Conservation (phyloP, 345 rosid species). For the Hypericum androsaemum region DNA sequence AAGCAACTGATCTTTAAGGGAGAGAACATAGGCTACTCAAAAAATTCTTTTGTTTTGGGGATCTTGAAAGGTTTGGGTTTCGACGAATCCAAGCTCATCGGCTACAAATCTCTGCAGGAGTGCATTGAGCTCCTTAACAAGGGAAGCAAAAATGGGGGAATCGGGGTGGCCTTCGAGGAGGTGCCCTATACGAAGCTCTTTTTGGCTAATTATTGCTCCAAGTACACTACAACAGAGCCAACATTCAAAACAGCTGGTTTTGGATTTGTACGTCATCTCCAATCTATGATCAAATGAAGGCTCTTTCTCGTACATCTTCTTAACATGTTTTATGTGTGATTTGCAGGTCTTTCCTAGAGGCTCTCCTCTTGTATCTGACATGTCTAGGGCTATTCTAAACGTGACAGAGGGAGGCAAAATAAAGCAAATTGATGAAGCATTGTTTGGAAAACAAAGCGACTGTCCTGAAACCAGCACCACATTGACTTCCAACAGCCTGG, state of each 20-base stretch:
- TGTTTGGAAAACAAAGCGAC: too few relatives aligned
- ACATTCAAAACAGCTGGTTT: slow-evolving; percentile 14
- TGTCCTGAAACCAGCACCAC: too few relatives aligned
- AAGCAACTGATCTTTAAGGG: slow-evolving; percentile 2
- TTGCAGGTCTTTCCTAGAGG: too few relatives aligned
- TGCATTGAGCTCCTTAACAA: slow-evolving; percentile 10
- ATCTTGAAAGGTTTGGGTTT: neutral
- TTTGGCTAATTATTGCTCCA: neutral
- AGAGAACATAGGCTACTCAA: slow-evolving; percentile 25
- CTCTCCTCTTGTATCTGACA: too few relatives aligned
- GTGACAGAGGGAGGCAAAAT: too few relatives aligned
- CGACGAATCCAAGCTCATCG: too few relatives aligned
- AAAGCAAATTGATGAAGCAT: too few relatives aligned
- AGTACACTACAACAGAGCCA: slow-evolving; percentile 6
- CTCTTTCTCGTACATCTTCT: too few relatives aligned
- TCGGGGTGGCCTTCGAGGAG: slow-evolving; percentile 14
- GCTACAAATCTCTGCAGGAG: neutral
- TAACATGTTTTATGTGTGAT: too few relatives aligned
- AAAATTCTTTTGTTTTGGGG: slow-evolving; percentile 17
- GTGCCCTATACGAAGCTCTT: slow-evolving; percentile 13
- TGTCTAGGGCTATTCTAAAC: too few relatives aligned
- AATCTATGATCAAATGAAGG: too few relatives aligned
- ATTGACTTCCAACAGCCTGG: too few relatives aligned
- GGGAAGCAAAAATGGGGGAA: slow-evolving; percentile 13
- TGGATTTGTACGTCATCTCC: slow-evolving; percentile 22